Base-by-base conservation (phyloP, 805 yeast species). In the Brettanomyces custersianus region DNA sequence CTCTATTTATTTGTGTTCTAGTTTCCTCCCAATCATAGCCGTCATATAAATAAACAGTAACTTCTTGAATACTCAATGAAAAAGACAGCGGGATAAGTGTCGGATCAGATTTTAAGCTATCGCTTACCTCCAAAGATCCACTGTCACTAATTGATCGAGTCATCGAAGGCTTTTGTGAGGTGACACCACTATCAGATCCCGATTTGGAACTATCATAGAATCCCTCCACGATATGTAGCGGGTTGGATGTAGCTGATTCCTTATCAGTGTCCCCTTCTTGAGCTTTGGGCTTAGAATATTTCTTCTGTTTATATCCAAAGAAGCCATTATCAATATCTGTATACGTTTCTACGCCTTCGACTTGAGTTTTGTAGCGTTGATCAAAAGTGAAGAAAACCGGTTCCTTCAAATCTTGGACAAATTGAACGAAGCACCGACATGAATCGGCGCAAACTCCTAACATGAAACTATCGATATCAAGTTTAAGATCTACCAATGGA, bases 21-120 rank as follows among this genome's bases (percentile, higher is more conserved):
- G 97, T 86, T 29, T 74, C 72, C 37, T 70, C 71, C 94, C 96
- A 87, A 48, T 92, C 97, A 51, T 79, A 92, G 0, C 99, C 99
- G 60, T 92, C 98, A 53, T 72, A 77, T 15, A 90, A 57, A 34
- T 65, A 71, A 2, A 81, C 47, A 1, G 48, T 51, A 0, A 64
- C 55, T 33, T 66, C 66, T 2, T 66, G 52, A 4, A 68, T 48
- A 30, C 62, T 60, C 1, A 69, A 31, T 17, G 47, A 43, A 1
- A 64, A 28, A 2, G 45, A 35, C 38, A 62, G 24, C 9, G 67
- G 67, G 16, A 49, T 46, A 1, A 50, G 38, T 5, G 36, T 36
- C 5, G 31, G 31, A 5, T 22, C 20, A 16, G 3, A 28, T 12
- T 38, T 40, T 7, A 19, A 24, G 8, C 29, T 38, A 17, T 42